phyloP scores from a whole-genome alignment of 345 rosid species.

The Alliaria petiolata region DNA sequence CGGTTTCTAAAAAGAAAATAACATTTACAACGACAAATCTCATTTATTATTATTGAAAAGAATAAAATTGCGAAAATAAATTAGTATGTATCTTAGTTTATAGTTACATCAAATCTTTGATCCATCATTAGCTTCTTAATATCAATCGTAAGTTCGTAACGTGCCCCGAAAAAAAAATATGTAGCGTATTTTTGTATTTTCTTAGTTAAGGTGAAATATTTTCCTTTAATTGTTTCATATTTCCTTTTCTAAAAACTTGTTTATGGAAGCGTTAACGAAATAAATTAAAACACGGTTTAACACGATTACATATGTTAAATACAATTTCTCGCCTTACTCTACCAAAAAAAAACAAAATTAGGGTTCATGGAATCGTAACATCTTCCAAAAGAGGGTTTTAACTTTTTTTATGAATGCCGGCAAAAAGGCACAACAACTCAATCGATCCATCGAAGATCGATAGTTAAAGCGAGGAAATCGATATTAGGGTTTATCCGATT shows the following conservation, averaged over 20 bases:
- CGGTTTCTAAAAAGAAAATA: too few relatives aligned
- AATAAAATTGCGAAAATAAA: too few relatives aligned
- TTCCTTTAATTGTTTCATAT: neutral
- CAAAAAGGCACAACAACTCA: neutral
- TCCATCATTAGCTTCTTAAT: neutral
- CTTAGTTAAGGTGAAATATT: neutral
- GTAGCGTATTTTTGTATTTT: neutral
- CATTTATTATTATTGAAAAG: too few relatives aligned
- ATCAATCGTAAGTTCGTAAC: neutral
- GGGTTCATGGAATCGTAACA: constrained; percentile 15
- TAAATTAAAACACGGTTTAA: neutral
- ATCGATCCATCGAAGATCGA: neutral
- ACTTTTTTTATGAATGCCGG: neutral
- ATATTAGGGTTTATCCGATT: constrained; percentile 8
- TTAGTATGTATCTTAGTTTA: too few relatives aligned
- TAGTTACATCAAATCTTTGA: too few relatives aligned
- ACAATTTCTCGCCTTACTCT: neutral
- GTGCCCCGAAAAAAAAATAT: neutral
- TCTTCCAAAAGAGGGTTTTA: neutral
- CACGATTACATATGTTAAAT: neutral
- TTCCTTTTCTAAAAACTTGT: neutral
- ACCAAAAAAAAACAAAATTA: neutral
- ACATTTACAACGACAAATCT: too few relatives aligned
- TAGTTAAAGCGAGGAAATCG: neutral
- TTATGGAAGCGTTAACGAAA: neutral